A percentile compares a stretch with the other conserved stretches of the same genome.
phyloP scores from a whole-genome alignment of 352 stramenopile genomes.

The Globisporangium spinosum region DNA sequence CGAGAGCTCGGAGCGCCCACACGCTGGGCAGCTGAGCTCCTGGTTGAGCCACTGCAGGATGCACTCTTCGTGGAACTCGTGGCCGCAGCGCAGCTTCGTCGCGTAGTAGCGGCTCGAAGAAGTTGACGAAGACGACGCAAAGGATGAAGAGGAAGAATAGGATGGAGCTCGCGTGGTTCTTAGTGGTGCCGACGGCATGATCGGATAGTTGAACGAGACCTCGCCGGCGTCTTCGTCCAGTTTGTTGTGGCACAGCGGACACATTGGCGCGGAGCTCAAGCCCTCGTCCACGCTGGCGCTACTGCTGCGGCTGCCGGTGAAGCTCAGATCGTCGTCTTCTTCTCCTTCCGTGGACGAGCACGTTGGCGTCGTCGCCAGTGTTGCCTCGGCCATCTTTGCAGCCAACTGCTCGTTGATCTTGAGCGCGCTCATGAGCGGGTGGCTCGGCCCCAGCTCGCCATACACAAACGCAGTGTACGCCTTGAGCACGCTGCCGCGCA shows the following conservation, averaged over 20 bases:
- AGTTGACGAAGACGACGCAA: not conserved
- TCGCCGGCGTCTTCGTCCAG: conserved; percentile 11
- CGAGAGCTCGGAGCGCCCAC: conserved; percentile 6
- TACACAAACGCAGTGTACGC: conserved; percentile 14
- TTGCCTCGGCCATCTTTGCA: not conserved
- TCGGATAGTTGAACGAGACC: not conserved
- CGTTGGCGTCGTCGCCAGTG: not conserved
- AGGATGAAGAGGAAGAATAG: not conserved
- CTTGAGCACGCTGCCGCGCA: conserved; percentile 11
- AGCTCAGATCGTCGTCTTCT: not conserved
- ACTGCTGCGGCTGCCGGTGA: conserved; percentile 4
- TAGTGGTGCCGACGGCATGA: not conserved
- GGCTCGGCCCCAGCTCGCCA: conserved; percentile 10
- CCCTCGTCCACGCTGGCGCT: not conserved
- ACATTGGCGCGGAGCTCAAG: not conserved
- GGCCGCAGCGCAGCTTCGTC: conserved; percentile 15
- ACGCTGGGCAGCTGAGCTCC: conserved; percentile 10
- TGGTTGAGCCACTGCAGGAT: conserved; percentile 15
- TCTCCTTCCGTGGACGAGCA: conserved; percentile 4
- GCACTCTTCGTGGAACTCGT: conserved; percentile 20
- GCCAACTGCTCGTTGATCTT: conserved; percentile 8
- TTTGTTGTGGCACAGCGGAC: conserved; percentile 9
- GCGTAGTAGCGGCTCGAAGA: conserved; percentile 3
- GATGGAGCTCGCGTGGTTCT: not conserved
- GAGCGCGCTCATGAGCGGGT: conserved; percentile 9